These are phyloP conservation scores for Meyerozyma elateridarum DNA, from an alignment of 1,139 yeast genomes.

Conservation along the genomic window DNA sequence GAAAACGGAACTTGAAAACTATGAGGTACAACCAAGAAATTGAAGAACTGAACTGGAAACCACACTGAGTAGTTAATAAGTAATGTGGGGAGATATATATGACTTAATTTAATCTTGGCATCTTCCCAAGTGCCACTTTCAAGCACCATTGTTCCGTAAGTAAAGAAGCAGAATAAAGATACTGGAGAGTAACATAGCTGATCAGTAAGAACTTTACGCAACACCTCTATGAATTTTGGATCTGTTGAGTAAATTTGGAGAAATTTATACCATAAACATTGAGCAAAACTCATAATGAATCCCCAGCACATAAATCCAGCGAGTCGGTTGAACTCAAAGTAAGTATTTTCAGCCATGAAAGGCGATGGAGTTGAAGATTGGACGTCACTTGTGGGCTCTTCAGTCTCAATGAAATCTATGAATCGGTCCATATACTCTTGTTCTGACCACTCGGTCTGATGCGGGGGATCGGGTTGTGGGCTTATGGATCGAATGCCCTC, in stretches of 20 bases:
- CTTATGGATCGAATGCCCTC: neutral
- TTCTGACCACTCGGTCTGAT: slow-evolving; percentile 16
- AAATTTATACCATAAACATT: slow-evolving; percentile 85
- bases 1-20: slow-evolving; percentile 87
- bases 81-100: slow-evolving; percentile 69
- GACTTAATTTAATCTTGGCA: slow-evolving; percentile 56
- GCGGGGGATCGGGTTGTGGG: no score
- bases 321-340: slow-evolving; percentile 64
- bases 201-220: slow-evolving; percentile 84
- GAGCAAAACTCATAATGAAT: slow-evolving; percentile 72
- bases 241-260: slow-evolving; percentile 78
- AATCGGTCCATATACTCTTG: slow-evolving; percentile 32
- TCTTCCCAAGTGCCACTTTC: slow-evolving; percentile 71
- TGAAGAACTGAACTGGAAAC: slow-evolving; percentile 91
- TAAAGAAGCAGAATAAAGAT: slow-evolving; percentile 73
- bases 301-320: slow-evolving; percentile 90
- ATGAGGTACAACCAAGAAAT: slow-evolving; percentile 76
- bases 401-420: slow-evolving; percentile 35
- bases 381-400: slow-evolving; percentile 11
- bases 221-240: slow-evolving; percentile 76
- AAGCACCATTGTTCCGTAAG: slow-evolving; percentile 76
- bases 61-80: slow-evolving; percentile 82
- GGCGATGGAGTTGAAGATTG: no score
- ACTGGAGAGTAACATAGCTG: slow-evolving; percentile 87
- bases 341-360: neutral